Conservation (phyloP, 2,329 filamentous ascomycete genomes). For the Tolypocladium guangdongense region DNA sequence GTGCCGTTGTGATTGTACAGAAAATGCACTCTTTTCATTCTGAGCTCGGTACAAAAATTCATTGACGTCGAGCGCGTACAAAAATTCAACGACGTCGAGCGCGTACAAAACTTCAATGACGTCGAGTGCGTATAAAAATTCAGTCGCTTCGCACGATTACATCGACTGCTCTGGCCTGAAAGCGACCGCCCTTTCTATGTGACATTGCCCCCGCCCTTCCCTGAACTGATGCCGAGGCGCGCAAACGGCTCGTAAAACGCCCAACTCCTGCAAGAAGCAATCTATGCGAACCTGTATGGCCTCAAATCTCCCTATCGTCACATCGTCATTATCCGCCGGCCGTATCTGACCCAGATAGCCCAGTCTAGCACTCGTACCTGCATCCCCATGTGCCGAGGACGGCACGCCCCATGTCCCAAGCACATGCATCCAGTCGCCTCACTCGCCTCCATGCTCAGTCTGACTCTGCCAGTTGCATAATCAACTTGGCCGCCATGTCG, state of each 20-base stretch:
- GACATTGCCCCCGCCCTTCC: background rate
- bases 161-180: background rate
- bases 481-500: constrained; percentile 83
- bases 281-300: background rate
- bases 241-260: background rate
- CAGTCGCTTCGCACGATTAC: background rate
- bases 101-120: too few relatives aligned
- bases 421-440: background rate
- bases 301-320: background rate
- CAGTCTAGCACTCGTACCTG: background rate
- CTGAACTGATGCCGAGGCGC: background rate
- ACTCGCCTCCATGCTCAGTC: constrained; percentile 31
- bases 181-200: background rate
- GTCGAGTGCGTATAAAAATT: background rate
- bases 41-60: too few relatives aligned
- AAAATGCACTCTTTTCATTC: too few relatives aligned
- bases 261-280: background rate
- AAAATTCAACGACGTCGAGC: too few relatives aligned
- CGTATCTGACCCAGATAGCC: background rate
- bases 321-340: background rate
- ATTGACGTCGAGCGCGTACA: too few relatives aligned
- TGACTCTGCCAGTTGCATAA: constrained; percentile 83
- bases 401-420: background rate
- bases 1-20: background rate
- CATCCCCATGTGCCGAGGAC: background rate